A percentile compares a stretch with the other conserved stretches of the same genome.
phyloP scores from a whole-genome alignment of 2,329 filamentous ascomycete species.

The Verticillium zaregamsianum region DNA sequence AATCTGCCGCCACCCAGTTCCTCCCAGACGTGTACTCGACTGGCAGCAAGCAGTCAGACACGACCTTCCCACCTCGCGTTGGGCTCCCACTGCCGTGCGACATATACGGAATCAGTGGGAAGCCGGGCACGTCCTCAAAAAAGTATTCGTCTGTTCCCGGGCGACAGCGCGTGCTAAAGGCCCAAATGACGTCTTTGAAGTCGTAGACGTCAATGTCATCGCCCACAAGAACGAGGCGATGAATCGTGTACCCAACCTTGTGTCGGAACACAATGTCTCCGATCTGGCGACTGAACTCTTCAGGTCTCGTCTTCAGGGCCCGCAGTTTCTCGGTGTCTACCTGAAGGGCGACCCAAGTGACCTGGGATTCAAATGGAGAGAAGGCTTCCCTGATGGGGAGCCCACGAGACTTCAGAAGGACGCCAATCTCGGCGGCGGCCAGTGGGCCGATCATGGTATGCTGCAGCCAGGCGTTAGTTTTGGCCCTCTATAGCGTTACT shows the following conservation, averaged over 20 bases:
- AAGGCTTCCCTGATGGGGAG: conserved; percentile 40
- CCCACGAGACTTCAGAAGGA: conserved; percentile 26
- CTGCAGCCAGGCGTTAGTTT: conserved; percentile 1
- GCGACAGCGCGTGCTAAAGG: conserved; percentile 42
- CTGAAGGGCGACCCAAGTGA: conserved; percentile 46
- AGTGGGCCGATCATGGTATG: not conserved
- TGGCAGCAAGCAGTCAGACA: conserved; percentile 38
- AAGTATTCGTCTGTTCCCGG: conserved; percentile 37
- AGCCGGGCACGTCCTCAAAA: conserved; percentile 38
- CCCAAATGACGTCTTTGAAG: conserved; percentile 43
- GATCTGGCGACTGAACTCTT: conserved; percentile 32
- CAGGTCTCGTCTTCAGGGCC: conserved; percentile 44
- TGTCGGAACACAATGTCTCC: conserved; percentile 37
- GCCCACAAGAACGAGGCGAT: conserved; percentile 40
- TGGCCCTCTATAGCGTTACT: not conserved
- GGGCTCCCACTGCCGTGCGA: conserved; percentile 26
- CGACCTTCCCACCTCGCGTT: conserved; percentile 36
- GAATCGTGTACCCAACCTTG: conserved; percentile 37
- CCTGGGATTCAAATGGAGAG: conserved; percentile 40
- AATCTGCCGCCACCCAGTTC: conserved; percentile 24
- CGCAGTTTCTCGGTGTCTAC: conserved; percentile 54
- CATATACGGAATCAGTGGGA: conserved; percentile 43
- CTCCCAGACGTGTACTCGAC: conserved; percentile 33
- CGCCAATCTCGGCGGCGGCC: conserved; percentile 34
- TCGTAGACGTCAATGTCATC: conserved; percentile 45